These are phyloP conservation scores for Tinospora cordifolia DNA, from an alignment of 164 flowering plant genomes.

Conservation along the genomic window DNA sequence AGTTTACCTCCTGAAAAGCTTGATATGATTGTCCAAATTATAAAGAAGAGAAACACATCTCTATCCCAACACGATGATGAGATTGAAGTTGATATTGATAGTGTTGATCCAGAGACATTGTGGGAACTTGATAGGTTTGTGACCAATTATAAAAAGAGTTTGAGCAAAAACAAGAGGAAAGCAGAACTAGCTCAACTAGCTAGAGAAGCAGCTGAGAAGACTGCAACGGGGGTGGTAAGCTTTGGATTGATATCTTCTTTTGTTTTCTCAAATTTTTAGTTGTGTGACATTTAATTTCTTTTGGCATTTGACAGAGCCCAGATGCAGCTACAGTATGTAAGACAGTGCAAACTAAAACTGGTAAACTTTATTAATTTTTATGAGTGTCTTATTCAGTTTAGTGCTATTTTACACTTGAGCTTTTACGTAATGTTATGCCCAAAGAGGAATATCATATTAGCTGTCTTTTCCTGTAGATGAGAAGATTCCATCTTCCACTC, in stretches of 20 bases:
- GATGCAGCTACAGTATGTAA: slow-evolving; percentile 17
- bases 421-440: background rate
- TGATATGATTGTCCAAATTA: slow-evolving; percentile 69
- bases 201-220: slow-evolving; percentile 24
- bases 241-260: background rate
- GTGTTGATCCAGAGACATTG: slow-evolving; percentile 73
- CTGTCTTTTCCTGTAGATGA: slow-evolving; percentile 32
- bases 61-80: slow-evolving; percentile 72
- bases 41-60: slow-evolving; percentile 61
- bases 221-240: slow-evolving; percentile 24
- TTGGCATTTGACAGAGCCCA: slow-evolving; percentile 26
- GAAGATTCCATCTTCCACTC: slow-evolving; percentile 35
- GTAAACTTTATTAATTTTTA: slow-evolving; percentile 18
- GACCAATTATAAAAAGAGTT: slow-evolving; percentile 50
- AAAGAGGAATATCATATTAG: background rate
- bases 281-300: slow-evolving; percentile 2
- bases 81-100: slow-evolving; percentile 83
- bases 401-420: background rate
- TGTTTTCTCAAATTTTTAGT: background rate
- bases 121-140: slow-evolving; percentile 91
- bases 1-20: slow-evolving; percentile 69
- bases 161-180: slow-evolving; percentile 54
- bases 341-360: slow-evolving; percentile 30
- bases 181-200: slow-evolving; percentile 43
- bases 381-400: no score